These are phyloP conservation scores for Pogostemon cablin DNA, from an alignment of 257 asterid genomes.

Conservation along the genomic window DNA sequence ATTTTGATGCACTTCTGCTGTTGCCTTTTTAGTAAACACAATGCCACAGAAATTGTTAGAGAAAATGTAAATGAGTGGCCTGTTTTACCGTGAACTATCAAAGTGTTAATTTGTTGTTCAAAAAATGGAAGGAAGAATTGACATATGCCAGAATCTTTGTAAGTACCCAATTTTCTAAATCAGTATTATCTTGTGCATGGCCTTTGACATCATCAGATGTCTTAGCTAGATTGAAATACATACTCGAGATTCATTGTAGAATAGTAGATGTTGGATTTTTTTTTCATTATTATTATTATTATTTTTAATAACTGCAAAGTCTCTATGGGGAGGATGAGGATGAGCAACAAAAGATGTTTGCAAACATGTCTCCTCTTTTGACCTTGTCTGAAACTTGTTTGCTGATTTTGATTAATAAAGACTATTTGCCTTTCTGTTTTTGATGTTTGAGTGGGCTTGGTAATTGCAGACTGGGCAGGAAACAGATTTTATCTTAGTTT, in stretches of 20 bases:
- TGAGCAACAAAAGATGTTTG: neutral
- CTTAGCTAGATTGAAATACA: neutral
- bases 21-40: neutral
- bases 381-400: conserved; percentile 3
- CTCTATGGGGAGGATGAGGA: neutral
- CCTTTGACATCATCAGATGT: neutral
- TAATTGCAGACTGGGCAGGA: conserved; percentile 94
- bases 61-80: no score
- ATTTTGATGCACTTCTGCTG: neutral
- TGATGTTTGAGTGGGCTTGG: conserved; percentile 27
- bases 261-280: neutral
- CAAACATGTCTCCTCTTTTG: neutral
- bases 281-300: no score
- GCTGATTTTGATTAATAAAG: neutral
- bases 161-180: neutral
- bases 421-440: neutral
- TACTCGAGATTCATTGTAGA: neutral
- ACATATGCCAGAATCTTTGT: neutral
- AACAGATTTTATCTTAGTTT: conserved; percentile 88
- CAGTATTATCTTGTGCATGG: neutral
- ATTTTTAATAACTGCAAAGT: neutral
- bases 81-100: neutral
- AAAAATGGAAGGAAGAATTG: neutral
- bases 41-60: no score
- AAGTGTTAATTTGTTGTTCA: neutral